Percentiles rank a stretch among this genome's conserved stretches.
phyloP scores from a whole-genome alignment of 352 stramenopile genomes.

The Plasmopara viticola region DNA sequence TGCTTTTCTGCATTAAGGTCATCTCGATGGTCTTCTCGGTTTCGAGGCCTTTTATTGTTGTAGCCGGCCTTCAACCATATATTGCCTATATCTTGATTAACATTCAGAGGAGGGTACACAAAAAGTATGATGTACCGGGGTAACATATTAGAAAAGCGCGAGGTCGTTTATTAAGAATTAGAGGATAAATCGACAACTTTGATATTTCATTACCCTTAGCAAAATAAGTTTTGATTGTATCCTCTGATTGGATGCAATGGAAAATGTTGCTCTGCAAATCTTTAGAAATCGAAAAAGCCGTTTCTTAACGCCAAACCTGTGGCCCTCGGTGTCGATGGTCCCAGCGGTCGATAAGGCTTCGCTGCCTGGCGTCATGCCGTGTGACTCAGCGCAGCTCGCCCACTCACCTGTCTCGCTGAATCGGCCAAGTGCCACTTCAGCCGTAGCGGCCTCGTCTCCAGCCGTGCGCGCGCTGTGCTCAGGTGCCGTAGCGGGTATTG shows the following conservation, averaged over 20 bases:
- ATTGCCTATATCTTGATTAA: too few species aligned
- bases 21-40: not conserved
- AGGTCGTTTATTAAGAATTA: too few species aligned
- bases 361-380: slow-evolving; percentile 1
- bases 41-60: not conserved
- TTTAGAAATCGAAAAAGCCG: not conserved
- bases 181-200: too few species aligned
- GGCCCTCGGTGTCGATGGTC: slow-evolving; percentile 1
- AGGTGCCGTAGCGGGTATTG: slow-evolving; percentile 59
- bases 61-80: too few species aligned
- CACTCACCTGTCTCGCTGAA: slow-evolving; percentile 5
- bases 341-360: not conserved
- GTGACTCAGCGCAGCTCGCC: slow-evolving; percentile 20
- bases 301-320: slow-evolving; percentile 7
- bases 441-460: slow-evolving; percentile 26
- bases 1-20: slow-evolving; percentile 48
- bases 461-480: slow-evolving; percentile 59
- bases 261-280: too few species aligned
- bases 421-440: slow-evolving; percentile 29
- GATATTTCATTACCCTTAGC: too few species aligned
- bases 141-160: too few species aligned
- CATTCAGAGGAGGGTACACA: too few species aligned
- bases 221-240: too few species aligned
- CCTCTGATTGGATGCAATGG: too few species aligned
- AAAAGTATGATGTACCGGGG: too few species aligned